Base-by-base conservation (phyloP, 768 basidiomycete species). In the Psilocybe tampanensis region DNA sequence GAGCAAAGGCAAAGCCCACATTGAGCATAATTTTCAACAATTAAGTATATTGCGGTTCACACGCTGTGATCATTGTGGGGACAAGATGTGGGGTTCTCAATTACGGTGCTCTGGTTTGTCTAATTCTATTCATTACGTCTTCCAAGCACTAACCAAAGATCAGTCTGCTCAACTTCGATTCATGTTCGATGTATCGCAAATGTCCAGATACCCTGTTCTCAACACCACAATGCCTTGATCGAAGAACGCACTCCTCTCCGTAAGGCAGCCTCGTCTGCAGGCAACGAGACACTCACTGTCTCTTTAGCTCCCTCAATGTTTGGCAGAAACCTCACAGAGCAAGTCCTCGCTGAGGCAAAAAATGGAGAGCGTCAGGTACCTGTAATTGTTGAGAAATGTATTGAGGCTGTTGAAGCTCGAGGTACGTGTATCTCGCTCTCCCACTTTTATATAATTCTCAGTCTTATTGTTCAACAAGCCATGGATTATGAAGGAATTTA, bases 51-150 rank as follows among this genome's bases (percentile, higher is more conserved):
- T 98, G 55, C 85, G 95, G 34, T 91, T 97, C 56, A 88, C 92
- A 24, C 83, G 92, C 41, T 99, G 97, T 68, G 97, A 98, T 65
- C 89, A 95, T 53, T 99, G 97, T 68, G 89, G 88, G 32, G 97
- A 98, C 68, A 99, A 98, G 78, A 87, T 98, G 87, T 99, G 95
- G 95, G 96, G 96, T 7, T 85, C 95, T n/a, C 94, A 95, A 68
- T 79, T 92, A 52, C 88, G 92, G 29, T 99, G 97, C 69, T 83
- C 88, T 62, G 80, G 96, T 94, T 68, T 68, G 93, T 79, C 9
- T 41, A n/a, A n/a, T 43, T 18, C 47, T 24, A 51, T 32, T n/a
- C 26, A 43, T 22, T 26, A 7, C 41, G 49, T 15, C 36, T 19
- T 15, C 17, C 33, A 42, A 26, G 47, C n/a, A 51, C 15, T 47